phyloP scores from a whole-genome alignment of 306 rosid species.

The Clitoria ternatea region DNA sequence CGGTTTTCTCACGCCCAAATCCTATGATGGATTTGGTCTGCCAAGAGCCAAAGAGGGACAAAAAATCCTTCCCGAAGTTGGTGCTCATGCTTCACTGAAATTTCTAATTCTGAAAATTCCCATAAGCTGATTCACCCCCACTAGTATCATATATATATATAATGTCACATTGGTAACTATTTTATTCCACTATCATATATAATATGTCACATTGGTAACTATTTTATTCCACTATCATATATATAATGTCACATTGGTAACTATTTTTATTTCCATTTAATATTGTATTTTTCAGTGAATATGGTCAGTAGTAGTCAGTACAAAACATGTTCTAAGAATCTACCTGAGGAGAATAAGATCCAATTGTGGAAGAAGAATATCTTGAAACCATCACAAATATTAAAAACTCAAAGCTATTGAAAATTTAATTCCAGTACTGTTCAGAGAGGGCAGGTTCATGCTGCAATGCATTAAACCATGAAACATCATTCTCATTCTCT shows the following conservation, averaged over 20 bases:
- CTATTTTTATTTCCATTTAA: slow-evolving; percentile 16
- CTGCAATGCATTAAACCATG: slow-evolving; percentile 56
- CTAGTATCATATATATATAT: not conserved
- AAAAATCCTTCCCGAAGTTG: slow-evolving; percentile 54
- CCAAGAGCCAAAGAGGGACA: slow-evolving; percentile 21
- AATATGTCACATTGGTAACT: not conserved
- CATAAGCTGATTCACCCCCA: slow-evolving; percentile 18
- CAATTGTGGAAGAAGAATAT: slow-evolving; percentile 61
- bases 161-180: not conserved
- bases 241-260: not conserved
- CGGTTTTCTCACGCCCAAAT: slow-evolving; percentile 68
- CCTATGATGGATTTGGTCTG: slow-evolving; percentile 70
- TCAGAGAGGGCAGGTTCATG: slow-evolving; percentile 60
- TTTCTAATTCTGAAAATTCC: slow-evolving; percentile 33
- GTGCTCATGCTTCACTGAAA: slow-evolving; percentile 62
- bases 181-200: not conserved
- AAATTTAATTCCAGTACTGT: slow-evolving; percentile 39
- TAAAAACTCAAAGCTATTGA: slow-evolving; percentile 38
- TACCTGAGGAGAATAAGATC: slow-evolving; percentile 41
- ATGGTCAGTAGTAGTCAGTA: not conserved
- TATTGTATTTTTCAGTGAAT: slow-evolving; percentile 14
- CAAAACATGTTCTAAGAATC: slow-evolving; percentile 39
- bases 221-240: not conserved
- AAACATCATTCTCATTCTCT: slow-evolving; percentile 50
- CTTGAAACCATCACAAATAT: slow-evolving; percentile 49